Evolutionary conservation across 1,284 basidiomycete species (phyloP), one percentile per base, ranked within the genome.

Genomic region (Peniophora sp.): DNA sequence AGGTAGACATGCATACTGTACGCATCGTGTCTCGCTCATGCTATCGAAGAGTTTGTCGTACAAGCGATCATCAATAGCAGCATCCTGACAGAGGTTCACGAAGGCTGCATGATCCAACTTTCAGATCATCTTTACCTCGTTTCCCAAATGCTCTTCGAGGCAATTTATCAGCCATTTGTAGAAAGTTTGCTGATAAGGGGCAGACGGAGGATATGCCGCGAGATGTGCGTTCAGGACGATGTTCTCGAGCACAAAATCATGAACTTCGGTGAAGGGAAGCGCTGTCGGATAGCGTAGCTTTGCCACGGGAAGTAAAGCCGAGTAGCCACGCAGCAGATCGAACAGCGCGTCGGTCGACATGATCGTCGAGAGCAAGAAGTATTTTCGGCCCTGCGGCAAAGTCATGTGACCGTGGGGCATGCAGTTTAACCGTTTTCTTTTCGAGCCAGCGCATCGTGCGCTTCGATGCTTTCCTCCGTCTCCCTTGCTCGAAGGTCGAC

Each of bases 81-180:
- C 65, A 48, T 82, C 77, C 72, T 79, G 63, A 32, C 45, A 23
- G 34, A 41, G 38, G 6, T 8, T n/a, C 19, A 20, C 16, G 16
- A 41, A 8, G 38, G n/a, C 16, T 16, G 8, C n/a, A 17, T 6
- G 16, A 8, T n/a, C n/a, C n/a, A 25, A 49, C 48, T 36, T 25
- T 48, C 39, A 41, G 51, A 47, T 38, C 57, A 8, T 17, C n/a
- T 68, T 53, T 69, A 71, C 77, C 69, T 79, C 73, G 17, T 65
- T 62, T 23, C 56, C 54, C 14, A 63, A 47, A 47, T 69, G 50
- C 6, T 56, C 59, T 63, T 89, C 86, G 20, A 89, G 65, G 32
- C 69, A 62, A 24, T 63, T 59, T 20, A 89, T 75, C 0, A 69
- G 70, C 77, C 79, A 83, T 65, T 88, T 89, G 85, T 85, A 89